These are phyloP conservation scores for Saraca asoca DNA, from an alignment of 331 rosid species.

Conservation along the genomic window DNA sequence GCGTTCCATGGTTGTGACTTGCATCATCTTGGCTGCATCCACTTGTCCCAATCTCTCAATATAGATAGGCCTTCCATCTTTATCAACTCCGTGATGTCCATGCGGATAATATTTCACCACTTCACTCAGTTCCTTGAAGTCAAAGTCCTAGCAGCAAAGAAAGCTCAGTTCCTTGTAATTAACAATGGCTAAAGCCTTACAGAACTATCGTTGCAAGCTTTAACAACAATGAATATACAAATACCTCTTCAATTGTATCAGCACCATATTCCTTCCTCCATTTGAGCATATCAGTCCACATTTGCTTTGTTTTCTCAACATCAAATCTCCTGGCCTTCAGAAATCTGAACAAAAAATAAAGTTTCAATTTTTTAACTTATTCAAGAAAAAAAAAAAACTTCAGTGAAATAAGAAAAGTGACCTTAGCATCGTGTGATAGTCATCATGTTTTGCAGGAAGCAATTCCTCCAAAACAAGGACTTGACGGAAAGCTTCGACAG, in stretches of 20 bases:
- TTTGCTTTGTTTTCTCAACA: conserved; percentile 73
- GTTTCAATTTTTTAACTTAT: too few relatives aligned
- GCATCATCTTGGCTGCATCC: conserved; percentile 69
- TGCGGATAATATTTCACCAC: conserved; percentile 82
- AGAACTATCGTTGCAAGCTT: neutral
- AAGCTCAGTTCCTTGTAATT: too few relatives aligned
- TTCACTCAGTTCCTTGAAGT: conserved; percentile 68
- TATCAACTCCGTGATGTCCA: conserved; percentile 91
- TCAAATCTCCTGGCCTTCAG: conserved; percentile 89
- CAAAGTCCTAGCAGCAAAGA: conserved; percentile 55
- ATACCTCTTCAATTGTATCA: conserved; percentile 73
- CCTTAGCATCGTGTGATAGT: conserved; percentile 92
- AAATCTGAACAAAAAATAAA: conserved; percentile 56
- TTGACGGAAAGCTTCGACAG: conserved; percentile 76
- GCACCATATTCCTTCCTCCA: conserved; percentile 90
- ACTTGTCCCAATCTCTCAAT: conserved; percentile 86
- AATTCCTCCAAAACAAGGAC: conserved; percentile 71
- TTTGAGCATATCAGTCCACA: conserved; percentile 87
- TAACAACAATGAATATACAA: neutral
- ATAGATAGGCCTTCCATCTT: conserved; percentile 92
- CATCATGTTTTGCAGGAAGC: conserved; percentile 82
- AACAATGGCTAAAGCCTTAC: neutral
- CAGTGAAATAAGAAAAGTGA: conserved; percentile 10
- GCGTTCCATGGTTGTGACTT: conserved; percentile 84
- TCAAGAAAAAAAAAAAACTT: neutral